Base-by-base conservation (phyloP, 2,329 filamentous ascomycete species). In the Beauveria bassiana region DNA sequence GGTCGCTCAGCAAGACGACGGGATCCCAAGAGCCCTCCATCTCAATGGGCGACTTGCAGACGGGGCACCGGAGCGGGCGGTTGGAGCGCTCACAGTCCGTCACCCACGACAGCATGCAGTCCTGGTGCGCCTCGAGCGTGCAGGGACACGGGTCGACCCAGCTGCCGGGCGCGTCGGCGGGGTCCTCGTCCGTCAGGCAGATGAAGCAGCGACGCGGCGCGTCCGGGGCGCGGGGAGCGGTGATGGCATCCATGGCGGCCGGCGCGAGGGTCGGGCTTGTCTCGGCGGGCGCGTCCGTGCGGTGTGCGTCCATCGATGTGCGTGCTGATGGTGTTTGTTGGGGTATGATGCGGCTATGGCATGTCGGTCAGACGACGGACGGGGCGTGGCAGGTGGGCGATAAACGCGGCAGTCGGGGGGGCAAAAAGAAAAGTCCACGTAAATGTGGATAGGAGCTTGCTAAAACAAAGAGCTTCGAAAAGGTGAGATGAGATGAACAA, bases 71-170 rank as follows among this genome's bases (percentile, higher is more conserved):
- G 65, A 97, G 85, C 64, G 86, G 86, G 60, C 85, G 84, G 72
- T 79, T 72, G 70, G 82, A 74, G 63, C 74, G 82, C 75, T 97
- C 92, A 70, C 91, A 85, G 70, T 96, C 91, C n/a, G 90, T 88
- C 20, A 98, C 88, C 93, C 93, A 99, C 69, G 91, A 89, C 45
- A 98, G 80, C 66, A 98, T 81, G 72, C 93, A 96, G 63, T 86
- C 84, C 72, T 98, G 92, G 72, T 99, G 95, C 1, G 93, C 95
- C 61, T 90, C 90, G 45, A 99, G 81, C 14, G 90, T 92, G 75
- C 95, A 99, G 0, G 88, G 89, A 72, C 95, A 99, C 1, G 95
- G 93, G 60, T 89, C 90, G 50, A 91, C 86, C 93, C 95, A 99
- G 60, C 78, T 73, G 51, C 75, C 72, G 4, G 81, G 78, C 9